A percentile compares a stretch with the other conserved stretches of the same genome.
These are phyloP conservation scores for Ustilago hordei DNA, from an alignment of 1,284 basidiomycete species.

Conservation along the genomic window DNA sequence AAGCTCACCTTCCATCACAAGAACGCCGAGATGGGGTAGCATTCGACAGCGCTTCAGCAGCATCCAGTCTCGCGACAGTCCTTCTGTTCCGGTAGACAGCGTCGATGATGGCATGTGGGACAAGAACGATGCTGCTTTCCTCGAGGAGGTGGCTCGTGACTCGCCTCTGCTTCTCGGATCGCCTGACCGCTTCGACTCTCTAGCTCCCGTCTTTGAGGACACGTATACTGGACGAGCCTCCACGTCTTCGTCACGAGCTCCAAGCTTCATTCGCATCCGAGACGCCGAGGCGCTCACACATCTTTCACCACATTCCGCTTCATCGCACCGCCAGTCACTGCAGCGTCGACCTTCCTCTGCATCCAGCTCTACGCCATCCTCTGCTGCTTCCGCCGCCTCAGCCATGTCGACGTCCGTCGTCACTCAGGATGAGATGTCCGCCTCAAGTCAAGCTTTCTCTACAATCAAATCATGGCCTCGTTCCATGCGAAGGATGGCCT, in stretches of 20 bases:
- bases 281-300: background rate
- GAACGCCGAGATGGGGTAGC: constrained; percentile 42
- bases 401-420: constrained; percentile 10
- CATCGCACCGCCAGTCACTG: constrained; percentile 2
- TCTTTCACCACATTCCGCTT: background rate
- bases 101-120: constrained; percentile 51
- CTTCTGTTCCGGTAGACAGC: constrained; percentile 23
- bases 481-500: constrained; percentile 22
- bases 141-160: constrained; percentile 42
- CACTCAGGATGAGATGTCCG: constrained; percentile 12
- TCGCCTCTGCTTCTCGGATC: constrained; percentile 24
- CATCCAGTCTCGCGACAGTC: constrained; percentile 31
- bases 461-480: constrained; percentile 14
- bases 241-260: constrained; percentile 11
- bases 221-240: constrained; percentile 2
- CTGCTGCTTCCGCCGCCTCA: constrained; percentile 18
- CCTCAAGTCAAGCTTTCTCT: background rate
- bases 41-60: constrained; percentile 46
- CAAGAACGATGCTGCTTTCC: constrained; percentile 53
- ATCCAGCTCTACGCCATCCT: constrained; percentile 14
- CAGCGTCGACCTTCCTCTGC: constrained; percentile 11
- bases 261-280: constrained; percentile 7
- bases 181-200: constrained; percentile 19
- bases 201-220: constrained; percentile 20
- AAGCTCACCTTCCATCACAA: constrained; percentile 14